Evolutionary conservation across 73 alveolate genomes (phyloP), one percentile per base, ranked within the genome.

Genomic region (Stentor roeselii): DNA sequence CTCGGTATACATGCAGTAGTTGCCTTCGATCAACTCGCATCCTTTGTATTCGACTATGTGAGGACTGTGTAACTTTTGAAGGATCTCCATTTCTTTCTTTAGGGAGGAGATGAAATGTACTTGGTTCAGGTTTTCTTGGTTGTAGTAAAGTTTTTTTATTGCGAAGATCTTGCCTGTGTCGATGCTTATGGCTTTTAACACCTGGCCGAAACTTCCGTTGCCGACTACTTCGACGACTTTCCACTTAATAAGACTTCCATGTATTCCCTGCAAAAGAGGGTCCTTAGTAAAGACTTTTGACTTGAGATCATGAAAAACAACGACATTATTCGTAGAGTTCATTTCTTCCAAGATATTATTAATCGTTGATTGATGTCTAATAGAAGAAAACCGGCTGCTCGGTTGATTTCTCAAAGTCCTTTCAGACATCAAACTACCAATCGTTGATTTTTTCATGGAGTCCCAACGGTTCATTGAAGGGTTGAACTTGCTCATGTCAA

Each of bases 151-250:
- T 30, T 36, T 11, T 61, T 61, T 61, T 6, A 61, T 61, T 30
- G 42, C 82, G 14, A 61, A 61, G 14, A 61, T 30, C 14, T 35
- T 61, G 21, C 82, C 82, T 30, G 37, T 6, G 21, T 61, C 37
- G 14, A 61, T 61, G 27, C 27, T 61, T 11, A 61, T n/a, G 21
- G 82, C 82, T 35, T 30, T 30, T 11, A 61, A 30, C 6, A 61
- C 82, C 42, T 61, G 42, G 27, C 82, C 82, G 38, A 30, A 61
- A 30, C 60, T 61, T 14, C 82, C 82, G 6, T 6, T 11, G 6
- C 82, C 82, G 42, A 61, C 27, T 30, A 14, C 21, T 30, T n/a
- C 82, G 21, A n/a, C 82, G 14, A 35, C 82, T 61, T 61, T 61
- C 42, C 82, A 61, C 27, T 36, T 61, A 11, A 61, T 61, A 35